A percentile compares a stretch with the other conserved stretches of the same genome.
These are phyloP conservation scores for Lentinus brumalis DNA, from an alignment of 768 basidiomycete species.

Conservation along the genomic window DNA sequence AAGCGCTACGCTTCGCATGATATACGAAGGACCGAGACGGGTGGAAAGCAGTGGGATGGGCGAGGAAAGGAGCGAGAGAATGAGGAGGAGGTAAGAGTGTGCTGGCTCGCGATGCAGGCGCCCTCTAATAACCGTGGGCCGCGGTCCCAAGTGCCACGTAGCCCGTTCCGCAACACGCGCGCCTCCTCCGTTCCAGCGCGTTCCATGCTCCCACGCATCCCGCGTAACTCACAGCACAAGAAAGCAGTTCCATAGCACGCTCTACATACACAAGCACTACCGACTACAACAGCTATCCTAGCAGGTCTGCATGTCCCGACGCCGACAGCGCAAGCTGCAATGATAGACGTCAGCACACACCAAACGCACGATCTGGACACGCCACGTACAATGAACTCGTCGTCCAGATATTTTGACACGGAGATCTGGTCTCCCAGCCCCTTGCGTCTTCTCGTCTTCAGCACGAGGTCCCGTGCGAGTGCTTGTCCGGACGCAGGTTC, in stretches of 20 bases:
- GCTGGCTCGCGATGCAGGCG: slow-evolving; percentile 5
- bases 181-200: slow-evolving; percentile 24
- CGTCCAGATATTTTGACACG: slow-evolving; percentile 95
- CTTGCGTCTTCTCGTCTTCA: slow-evolving; percentile 96
- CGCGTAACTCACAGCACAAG: background rate
- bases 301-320: slow-evolving; percentile 91
- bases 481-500: slow-evolving; percentile 98
- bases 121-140: slow-evolving; percentile 37
- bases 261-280: slow-evolving; percentile 19
- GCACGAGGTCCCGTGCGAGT: slow-evolving; percentile 89
- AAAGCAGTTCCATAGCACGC: slow-evolving; percentile 24
- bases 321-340: slow-evolving; percentile 87
- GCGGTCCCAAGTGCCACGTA: slow-evolving; percentile 43
- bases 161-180: slow-evolving; percentile 21
- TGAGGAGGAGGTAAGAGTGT: slow-evolving; percentile 14
- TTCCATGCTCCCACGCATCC: slow-evolving; percentile 40
- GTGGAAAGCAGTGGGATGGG: slow-evolving; percentile 38
- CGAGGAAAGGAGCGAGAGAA: slow-evolving; percentile 22
- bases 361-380: background rate
- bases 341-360: slow-evolving; percentile 11
- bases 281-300: slow-evolving; percentile 52
- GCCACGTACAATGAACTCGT: slow-evolving; percentile 86
- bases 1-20: slow-evolving; percentile 88
- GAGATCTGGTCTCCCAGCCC: slow-evolving; percentile 97
- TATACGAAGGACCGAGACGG: slow-evolving; percentile 69